These are phyloP conservation scores for Botrytis deweyae DNA, from an alignment of 2,329 filamentous ascomycete genomes.

Conservation along the genomic window DNA sequence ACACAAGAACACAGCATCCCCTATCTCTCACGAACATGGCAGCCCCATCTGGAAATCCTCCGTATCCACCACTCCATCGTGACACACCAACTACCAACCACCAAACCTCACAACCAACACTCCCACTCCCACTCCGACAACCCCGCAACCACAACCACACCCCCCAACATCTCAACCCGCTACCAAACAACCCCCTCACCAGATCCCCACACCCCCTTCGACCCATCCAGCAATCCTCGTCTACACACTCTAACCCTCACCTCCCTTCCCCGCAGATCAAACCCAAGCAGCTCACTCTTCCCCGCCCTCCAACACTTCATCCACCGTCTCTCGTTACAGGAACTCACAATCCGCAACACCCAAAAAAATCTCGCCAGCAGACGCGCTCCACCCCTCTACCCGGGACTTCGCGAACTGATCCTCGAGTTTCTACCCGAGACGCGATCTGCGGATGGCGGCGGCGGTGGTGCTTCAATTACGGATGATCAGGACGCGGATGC, in stretches of 20 bases:
- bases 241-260: slow-evolving; percentile 54
- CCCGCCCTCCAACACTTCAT: slow-evolving; percentile 51
- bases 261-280: slow-evolving; percentile 54
- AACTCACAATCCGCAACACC: slow-evolving; percentile 44
- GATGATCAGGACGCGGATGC: slow-evolving; percentile 34
- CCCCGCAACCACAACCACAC: slow-evolving; percentile 33
- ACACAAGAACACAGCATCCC: neutral
- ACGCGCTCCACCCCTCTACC: slow-evolving; percentile 45
- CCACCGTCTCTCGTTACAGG: slow-evolving; percentile 49
- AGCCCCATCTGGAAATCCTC: slow-evolving; percentile 49
- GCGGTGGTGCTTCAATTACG: slow-evolving; percentile 25
- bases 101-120: neutral
- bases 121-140: too few relatives aligned
- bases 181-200: slow-evolving; percentile 30
- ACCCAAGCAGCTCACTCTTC: slow-evolving; percentile 40
- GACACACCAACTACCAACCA: slow-evolving; percentile 51
- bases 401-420: slow-evolving; percentile 53
- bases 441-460: neutral
- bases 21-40: neutral
- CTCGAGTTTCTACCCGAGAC: slow-evolving; percentile 49
- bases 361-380: slow-evolving; percentile 22
- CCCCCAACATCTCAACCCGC: too few relatives aligned
- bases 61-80: slow-evolving; percentile 61
- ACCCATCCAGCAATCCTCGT: slow-evolving; percentile 57
- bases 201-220: slow-evolving; percentile 48